These are phyloP conservation scores for Candida parachauliodes DNA, from an alignment of 805 yeast species.

Conservation along the genomic window DNA sequence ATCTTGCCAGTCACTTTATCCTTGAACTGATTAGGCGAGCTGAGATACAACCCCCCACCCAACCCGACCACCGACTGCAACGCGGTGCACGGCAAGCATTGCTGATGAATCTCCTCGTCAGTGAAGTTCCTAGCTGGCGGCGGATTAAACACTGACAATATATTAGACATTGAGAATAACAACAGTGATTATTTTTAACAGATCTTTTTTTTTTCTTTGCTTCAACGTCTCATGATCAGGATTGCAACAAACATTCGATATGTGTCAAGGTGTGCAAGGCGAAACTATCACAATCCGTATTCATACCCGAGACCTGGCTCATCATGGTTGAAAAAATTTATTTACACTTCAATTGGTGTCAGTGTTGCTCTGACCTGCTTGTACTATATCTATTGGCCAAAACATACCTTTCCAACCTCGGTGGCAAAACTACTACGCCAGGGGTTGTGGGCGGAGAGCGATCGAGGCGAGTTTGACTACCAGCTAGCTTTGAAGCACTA, in stretches of 20 bases:
- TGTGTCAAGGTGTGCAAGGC: too few relatives aligned
- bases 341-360: conserved; percentile 12
- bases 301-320: conserved; percentile 14
- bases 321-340: conserved; percentile 13
- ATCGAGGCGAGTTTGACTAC: conserved; percentile 59
- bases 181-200: background rate
- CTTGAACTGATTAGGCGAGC: conserved; percentile 24
- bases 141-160: conserved; percentile 32
- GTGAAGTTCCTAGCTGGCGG: conserved; percentile 26
- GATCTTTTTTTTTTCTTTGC: background rate
- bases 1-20: conserved; percentile 27
- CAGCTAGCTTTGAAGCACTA: conserved; percentile 67
- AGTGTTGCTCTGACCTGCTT: conserved; percentile 19
- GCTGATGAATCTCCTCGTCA: conserved; percentile 14
- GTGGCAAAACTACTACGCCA: conserved; percentile 72
- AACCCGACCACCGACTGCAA: conserved; percentile 32
- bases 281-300: conserved; percentile 9
- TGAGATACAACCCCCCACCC: conserved; percentile 33
- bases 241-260: too few relatives aligned
- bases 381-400: conserved; percentile 57
- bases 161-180: conserved; percentile 35
- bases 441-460: conserved; percentile 82
- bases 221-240: background rate
- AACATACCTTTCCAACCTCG: conserved; percentile 60
- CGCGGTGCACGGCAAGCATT: conserved; percentile 36